These are phyloP conservation scores for Leccinum subtestaceum DNA, from an alignment of 768 basidiomycete species.

Conservation along the genomic window DNA sequence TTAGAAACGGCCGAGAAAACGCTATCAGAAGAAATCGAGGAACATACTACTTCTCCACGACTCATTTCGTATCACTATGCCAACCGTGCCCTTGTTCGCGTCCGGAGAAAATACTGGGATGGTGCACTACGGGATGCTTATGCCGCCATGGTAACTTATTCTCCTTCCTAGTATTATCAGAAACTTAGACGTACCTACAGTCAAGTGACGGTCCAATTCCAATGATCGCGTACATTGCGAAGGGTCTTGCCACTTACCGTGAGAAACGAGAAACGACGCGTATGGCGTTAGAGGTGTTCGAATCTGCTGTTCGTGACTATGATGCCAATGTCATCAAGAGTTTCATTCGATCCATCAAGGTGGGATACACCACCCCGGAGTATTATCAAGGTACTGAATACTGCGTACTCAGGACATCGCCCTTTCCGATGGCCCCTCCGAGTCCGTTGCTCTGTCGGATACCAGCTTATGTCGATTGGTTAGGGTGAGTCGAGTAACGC, in stretches of 20 bases:
- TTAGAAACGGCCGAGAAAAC: slow-evolving; percentile 5
- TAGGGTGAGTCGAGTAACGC: neutral
- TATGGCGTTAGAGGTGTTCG: neutral
- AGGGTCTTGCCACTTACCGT: slow-evolving; percentile 1
- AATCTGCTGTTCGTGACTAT: neutral
- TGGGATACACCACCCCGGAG: neutral
- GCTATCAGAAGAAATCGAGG: slow-evolving; percentile 11
- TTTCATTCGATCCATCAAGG: slow-evolving; percentile 10
- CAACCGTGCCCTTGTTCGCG: slow-evolving; percentile 18
- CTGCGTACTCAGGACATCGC: slow-evolving; percentile 1
- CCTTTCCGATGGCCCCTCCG: neutral
- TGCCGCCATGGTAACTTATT: neutral
- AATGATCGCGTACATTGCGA: slow-evolving; percentile 4
- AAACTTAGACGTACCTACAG: slow-evolving; percentile 1
- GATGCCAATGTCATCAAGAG: neutral
- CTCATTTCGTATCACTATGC: slow-evolving; percentile 3
- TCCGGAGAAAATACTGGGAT: neutral
- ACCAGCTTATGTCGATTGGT: neutral
- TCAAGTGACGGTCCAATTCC: neutral
- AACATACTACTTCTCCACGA: neutral
- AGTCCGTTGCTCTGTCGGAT: neutral
- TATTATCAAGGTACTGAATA: neutral
- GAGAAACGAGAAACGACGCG: neutral
- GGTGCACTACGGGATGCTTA: slow-evolving; percentile 9
- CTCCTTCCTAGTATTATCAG: neutral